These are phyloP conservation scores for Suhomyces emberorum DNA, from an alignment of 805 yeast genomes.

Conservation along the genomic window DNA sequence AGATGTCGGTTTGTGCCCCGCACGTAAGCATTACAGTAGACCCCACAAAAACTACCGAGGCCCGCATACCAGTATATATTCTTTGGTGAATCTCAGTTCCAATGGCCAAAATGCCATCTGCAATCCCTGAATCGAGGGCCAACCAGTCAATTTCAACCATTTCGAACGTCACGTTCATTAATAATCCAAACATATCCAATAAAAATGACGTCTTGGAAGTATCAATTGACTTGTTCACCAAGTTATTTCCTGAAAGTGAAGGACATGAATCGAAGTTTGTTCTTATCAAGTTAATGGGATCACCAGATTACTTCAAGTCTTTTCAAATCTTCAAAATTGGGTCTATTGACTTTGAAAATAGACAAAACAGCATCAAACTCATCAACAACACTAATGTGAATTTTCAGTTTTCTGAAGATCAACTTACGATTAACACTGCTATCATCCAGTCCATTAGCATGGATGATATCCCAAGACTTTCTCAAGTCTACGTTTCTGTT, in stretches of 20 bases:
- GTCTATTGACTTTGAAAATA: slow-evolving; percentile 24
- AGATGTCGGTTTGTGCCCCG: too few relatives aligned
- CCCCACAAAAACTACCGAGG: slow-evolving; percentile 7
- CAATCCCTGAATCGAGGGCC: slow-evolving; percentile 2
- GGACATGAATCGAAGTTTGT: slow-evolving; percentile 19
- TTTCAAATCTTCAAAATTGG: slow-evolving; percentile 36
- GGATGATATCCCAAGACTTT: slow-evolving; percentile 35
- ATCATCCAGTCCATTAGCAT: slow-evolving; percentile 32
- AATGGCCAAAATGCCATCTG: slow-evolving; percentile 15
- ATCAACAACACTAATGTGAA: slow-evolving; percentile 37
- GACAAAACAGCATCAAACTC: slow-evolving; percentile 32
- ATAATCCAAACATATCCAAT: slow-evolving; percentile 23
- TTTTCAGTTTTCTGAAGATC: slow-evolving; percentile 24
- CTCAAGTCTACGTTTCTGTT: slow-evolving; percentile 45
- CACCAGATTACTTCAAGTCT: slow-evolving; percentile 33
- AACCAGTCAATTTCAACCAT: slow-evolving; percentile 20
- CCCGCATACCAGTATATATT: background rate
- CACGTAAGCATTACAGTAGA: background rate
- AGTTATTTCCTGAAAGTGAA: slow-evolving; percentile 27
- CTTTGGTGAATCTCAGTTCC: too few relatives aligned
- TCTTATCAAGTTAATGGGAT: slow-evolving; percentile 36
- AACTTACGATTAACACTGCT: slow-evolving; percentile 37
- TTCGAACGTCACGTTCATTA: slow-evolving; percentile 30
- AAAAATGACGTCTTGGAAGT: slow-evolving; percentile 28
- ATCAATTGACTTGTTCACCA: slow-evolving; percentile 31